Conservation (phyloP, 345 rosid genomes). For the Eucalyptus camaldulensis region DNA sequence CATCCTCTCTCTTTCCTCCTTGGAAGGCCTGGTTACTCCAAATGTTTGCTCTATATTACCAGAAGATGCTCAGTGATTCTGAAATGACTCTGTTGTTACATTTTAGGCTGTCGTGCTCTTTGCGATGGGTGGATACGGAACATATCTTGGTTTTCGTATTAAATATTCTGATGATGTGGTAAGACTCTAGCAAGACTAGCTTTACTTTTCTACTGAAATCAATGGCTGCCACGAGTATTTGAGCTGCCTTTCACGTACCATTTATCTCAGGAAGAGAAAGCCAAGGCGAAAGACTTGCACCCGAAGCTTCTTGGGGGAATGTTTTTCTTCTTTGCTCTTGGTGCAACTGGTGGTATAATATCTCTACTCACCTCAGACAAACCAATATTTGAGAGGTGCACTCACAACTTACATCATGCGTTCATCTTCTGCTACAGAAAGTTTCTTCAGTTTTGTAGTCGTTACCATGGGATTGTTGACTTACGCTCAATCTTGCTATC, state of each 20-base stretch:
- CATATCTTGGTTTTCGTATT: constrained; percentile 80
- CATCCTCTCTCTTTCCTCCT: background rate
- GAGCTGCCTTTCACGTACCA: background rate
- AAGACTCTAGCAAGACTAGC: background rate
- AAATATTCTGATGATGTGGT: constrained; percentile 71
- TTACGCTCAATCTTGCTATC: background rate
- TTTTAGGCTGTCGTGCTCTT: constrained; percentile 84
- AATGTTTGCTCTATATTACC: background rate
- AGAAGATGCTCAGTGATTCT: background rate
- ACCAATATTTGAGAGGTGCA: constrained; percentile 71
- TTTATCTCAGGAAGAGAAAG: constrained; percentile 59
- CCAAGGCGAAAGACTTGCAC: constrained; percentile 85
- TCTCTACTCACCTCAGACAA: constrained; percentile 80
- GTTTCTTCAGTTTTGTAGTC: background rate
- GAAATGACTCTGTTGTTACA: background rate
- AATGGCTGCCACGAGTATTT: background rate
- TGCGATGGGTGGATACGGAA: constrained; percentile 97
- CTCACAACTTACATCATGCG: background rate
- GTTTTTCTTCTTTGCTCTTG: constrained; percentile 92
- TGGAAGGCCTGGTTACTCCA: background rate
- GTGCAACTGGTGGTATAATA: constrained; percentile 87
- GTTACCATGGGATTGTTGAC: background rate
- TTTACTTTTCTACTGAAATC: background rate
- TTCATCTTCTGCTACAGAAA: background rate
- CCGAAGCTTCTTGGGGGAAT: constrained; percentile 88